Base-by-base conservation (phyloP, 768 basidiomycete species). In the Hypholoma fasciculare region DNA sequence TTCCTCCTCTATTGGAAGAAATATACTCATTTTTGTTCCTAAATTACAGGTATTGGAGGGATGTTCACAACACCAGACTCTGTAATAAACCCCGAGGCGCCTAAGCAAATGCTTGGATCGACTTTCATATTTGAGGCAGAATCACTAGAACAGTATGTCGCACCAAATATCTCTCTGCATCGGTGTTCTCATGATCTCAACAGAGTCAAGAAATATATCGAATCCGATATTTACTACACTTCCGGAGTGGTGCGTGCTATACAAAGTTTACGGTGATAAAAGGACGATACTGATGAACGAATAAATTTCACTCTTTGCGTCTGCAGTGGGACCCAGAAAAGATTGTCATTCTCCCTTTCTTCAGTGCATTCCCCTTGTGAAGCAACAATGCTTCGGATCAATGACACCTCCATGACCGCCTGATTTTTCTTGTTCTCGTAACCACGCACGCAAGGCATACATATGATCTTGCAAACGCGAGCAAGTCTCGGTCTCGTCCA, bases 301-400 rank as follows among this genome's bases (percentile, higher is more conserved):
- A 23, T 4, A 23, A 23, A 23, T 23, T 23, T 23, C 23, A 23
- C 17, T 49, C 19, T 7, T n/a, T 49, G 6, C 44, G 56, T 37
- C 19, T 50, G 9, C 57, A 87, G 85, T 87, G 86, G 85, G 83
- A 87, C 59, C 79, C 74, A 54, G 81, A 83, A 61, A 81, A 78
- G 61, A 52, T 86, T 17, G 69, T 77, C 1, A 80, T 87, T 53
- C 57, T 75, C 37, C 83, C 84, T 4, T 69, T 66, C 59, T 57
- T 67, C 40, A 36, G 64, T 27, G 69, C 64, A 36, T 67, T 67
- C 47, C 64, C 64, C n/a, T 56, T 69, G 48, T 46, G 44, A 58
- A 53, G 26, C 30, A 12, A 16, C 9, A 27, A 44, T 8, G n/a
- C 20, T 23, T 44, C 23, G 8, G 12, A 43, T 46, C 13, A n/a